A percentile compares a stretch with the other conserved stretches of the same genome.
Evolutionary conservation across 805 yeast genomes (phyloP).

Genomic region (Wickerhamomyces queroliae): DNA sequence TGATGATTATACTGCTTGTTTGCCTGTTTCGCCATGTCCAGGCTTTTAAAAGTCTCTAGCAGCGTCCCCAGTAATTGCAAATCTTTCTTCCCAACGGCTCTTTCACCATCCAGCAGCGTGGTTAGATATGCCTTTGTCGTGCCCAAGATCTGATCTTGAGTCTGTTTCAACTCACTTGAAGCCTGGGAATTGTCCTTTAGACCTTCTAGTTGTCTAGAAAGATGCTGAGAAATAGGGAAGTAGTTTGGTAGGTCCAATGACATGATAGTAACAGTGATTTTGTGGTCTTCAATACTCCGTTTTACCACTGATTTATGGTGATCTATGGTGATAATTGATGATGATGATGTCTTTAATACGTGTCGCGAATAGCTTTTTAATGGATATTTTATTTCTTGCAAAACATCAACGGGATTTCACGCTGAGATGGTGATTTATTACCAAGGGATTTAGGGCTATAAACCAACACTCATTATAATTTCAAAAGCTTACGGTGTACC

Average conservation of each 20-base stretch:
- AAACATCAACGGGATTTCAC: neutral
- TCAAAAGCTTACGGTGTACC: neutral
- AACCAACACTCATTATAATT: neutral
- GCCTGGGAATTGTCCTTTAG: neutral
- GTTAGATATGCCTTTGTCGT: slow-evolving; percentile 12
- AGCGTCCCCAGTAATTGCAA: slow-evolving; percentile 3
- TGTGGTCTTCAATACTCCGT: neutral
- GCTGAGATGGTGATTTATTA: no score
- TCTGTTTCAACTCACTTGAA: slow-evolving; percentile 2
- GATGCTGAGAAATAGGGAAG: neutral
- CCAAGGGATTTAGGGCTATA: no score
- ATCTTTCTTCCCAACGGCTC: neutral
- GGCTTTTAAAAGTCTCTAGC: slow-evolving; percentile 12
- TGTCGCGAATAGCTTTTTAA: neutral
- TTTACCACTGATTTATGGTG: no score
- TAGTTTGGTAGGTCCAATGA: neutral
- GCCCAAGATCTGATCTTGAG: slow-evolving; percentile 8
- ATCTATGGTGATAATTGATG: no score
- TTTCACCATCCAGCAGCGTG: slow-evolving; percentile 1
- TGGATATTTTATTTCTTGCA: no score
- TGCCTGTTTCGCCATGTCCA: slow-evolving; percentile 12
- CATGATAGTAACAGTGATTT: neutral
- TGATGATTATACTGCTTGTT: slow-evolving; percentile 7
- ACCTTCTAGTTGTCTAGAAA: neutral
- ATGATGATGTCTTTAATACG: no score